Conservation (phyloP, 2,329 filamentous ascomycete species). For the Stachybotrys chlorohalonatus region DNA sequence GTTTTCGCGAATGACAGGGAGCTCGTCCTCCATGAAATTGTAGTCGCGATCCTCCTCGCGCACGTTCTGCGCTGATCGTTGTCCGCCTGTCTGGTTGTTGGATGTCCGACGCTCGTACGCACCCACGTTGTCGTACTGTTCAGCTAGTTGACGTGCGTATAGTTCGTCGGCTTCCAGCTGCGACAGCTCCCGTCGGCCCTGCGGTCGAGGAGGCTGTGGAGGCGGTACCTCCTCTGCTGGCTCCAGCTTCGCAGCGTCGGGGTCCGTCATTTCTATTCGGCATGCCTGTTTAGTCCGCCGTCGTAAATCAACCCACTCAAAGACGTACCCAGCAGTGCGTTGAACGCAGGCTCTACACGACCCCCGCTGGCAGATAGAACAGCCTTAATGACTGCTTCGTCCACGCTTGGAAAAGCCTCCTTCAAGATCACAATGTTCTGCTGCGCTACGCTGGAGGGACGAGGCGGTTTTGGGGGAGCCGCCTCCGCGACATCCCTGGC, state of each 20-base stretch:
- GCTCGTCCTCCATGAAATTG: constrained; percentile 92
- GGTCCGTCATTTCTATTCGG: constrained; percentile 64
- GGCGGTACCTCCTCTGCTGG: constrained; percentile 54
- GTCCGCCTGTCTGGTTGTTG: constrained; percentile 30
- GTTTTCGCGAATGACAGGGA: constrained; percentile 87
- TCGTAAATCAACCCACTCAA: not conserved
- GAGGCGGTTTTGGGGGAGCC: constrained; percentile 73
- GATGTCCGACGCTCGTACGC: constrained; percentile 49
- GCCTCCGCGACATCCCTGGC: constrained; percentile 23
- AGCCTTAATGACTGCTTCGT: constrained; percentile 72
- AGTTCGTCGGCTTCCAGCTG: constrained; percentile 87
- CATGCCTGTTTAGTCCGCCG: constrained; percentile 5
- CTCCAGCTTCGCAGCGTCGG: constrained; percentile 52
- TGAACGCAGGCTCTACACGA: constrained; percentile 87
- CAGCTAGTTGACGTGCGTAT: constrained; percentile 85
- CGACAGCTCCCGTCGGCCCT: constrained; percentile 52
- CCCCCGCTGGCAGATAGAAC: constrained; percentile 80
- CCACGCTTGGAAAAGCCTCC: constrained; percentile 86
- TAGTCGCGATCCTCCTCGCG: constrained; percentile 60
- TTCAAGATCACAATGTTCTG: constrained; percentile 82
- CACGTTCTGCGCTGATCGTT: constrained; percentile 25
- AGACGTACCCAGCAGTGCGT: constrained; percentile 69
- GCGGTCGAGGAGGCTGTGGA: constrained; percentile 70
- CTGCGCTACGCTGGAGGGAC: constrained; percentile 71
- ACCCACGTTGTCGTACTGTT: constrained; percentile 68